Evolutionary conservation across 2,329 filamentous ascomycete species (phyloP), one percentile per base, ranked within the genome.

Genomic region (Parascedosporium putredinis): DNA sequence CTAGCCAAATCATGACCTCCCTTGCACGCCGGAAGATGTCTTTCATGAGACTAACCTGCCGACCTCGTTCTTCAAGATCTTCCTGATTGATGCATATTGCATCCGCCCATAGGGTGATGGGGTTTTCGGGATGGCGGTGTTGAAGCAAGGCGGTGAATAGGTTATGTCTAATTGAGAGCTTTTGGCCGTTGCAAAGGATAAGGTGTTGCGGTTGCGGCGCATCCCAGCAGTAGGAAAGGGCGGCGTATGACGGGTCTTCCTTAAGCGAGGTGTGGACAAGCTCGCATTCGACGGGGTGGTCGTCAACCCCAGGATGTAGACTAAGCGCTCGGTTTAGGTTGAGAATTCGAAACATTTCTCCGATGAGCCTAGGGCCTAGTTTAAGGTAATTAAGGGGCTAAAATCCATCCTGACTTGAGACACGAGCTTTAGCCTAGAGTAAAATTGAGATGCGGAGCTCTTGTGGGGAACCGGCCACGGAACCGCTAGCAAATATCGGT

Each of bases 81-180:
- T 52, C 49, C 23, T 58, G 54, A 9, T 58, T 56, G 49, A 58
- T 56, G 33, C 56, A 58, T 18, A 58, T 50, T 10, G 54, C 55
- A 50, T 58, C 56, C 5, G 51, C 53, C 56, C 56, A 58, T 29
- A 58, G 45, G 5, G 22, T 43, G 18, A 16, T 29, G 1, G 18
- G 18, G 10, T 27, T 31, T 3, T 24, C 14, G 27, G 51, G 29
- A 36, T 24, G 44, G 3, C 45, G 20, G 33, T 49, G 14, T 7
- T 36, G 34, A 14, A 33, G 38, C 45, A 53, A 22, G n/a, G 34
- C 42, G 23, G 47, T 40, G n/a, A 48, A 18, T 14, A 51, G 44
- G 18, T 51, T 53, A 23, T 25, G 23, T 25, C 43, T 14, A n/a
- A 45, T 31, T 2, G 23, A 20, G n/a, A 45, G 36, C 22, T 40